Percentiles rank a stretch among this genome's conserved stretches.
phyloP scores from a whole-genome alignment of 495 filamentous ascomycete genomes.

The Cenococcum geophilum region DNA sequence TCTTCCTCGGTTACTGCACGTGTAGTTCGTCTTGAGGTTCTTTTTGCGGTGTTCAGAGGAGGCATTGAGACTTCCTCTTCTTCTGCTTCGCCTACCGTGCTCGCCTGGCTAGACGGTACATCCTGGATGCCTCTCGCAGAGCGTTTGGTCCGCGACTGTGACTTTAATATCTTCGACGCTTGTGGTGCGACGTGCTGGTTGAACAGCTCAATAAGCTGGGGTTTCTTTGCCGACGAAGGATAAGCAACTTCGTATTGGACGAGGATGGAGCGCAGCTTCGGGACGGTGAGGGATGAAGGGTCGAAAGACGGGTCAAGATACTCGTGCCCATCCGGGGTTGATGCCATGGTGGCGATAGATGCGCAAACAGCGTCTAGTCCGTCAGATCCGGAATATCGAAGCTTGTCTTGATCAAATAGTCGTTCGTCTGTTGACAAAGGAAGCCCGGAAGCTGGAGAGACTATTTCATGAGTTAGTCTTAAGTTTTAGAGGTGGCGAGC shows the following conservation, averaged over 20 bases:
- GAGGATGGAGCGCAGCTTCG: slow-evolving; percentile 79
- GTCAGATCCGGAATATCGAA: not conserved
- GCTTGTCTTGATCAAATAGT: not conserved
- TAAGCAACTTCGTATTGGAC: slow-evolving; percentile 80
- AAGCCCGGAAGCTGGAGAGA: not conserved
- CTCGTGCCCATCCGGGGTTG: slow-evolving; percentile 35
- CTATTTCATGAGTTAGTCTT: not conserved
- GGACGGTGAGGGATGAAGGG: slow-evolving; percentile 72
- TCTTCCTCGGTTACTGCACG: slow-evolving; percentile 29
- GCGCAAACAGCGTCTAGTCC: not conserved
- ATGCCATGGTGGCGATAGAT: slow-evolving; percentile 13
- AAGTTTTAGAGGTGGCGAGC: not conserved
- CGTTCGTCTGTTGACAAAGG: not conserved
- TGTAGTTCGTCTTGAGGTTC: slow-evolving; percentile 26
- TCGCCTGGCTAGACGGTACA: slow-evolving; percentile 54
- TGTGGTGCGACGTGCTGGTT: slow-evolving; percentile 71
- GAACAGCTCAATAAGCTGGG: slow-evolving; percentile 77
- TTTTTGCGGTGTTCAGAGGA: slow-evolving; percentile 26
- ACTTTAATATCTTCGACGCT: slow-evolving; percentile 65
- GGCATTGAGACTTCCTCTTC: slow-evolving; percentile 44
- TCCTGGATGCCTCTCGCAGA: slow-evolving; percentile 82
- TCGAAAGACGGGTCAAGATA: slow-evolving; percentile 85
- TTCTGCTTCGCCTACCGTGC: slow-evolving; percentile 43
- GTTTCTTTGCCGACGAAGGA: slow-evolving; percentile 80
- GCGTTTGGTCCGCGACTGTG: slow-evolving; percentile 67